Conservation (phyloP, 257 asterid genomes). For the Solanum arcanum region DNA sequence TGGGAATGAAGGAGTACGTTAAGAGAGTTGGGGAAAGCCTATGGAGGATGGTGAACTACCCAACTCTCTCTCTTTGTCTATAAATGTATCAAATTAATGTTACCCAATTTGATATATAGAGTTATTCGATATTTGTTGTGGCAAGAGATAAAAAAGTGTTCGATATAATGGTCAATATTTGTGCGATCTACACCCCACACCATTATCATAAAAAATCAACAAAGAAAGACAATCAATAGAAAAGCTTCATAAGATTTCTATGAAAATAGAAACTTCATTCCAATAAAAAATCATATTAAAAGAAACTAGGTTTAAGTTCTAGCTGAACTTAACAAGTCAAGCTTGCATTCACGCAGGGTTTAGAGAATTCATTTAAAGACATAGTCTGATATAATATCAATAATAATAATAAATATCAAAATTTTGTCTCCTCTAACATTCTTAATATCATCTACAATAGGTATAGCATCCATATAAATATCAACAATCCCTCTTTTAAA, state of each 20-base stretch:
- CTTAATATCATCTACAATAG: background rate
- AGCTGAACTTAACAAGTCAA: background rate
- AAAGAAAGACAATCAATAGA: too few species aligned
- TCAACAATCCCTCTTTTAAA: background rate
- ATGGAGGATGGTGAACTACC: too few species aligned
- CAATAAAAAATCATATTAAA: background rate
- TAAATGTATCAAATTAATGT: too few species aligned
- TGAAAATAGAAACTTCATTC: background rate
- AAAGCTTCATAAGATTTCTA: too few species aligned
- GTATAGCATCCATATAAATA: background rate
- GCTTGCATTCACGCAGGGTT: background rate
- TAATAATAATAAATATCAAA: background rate
- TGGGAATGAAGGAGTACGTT: background rate
- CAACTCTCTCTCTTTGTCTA: background rate
- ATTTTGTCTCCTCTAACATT: background rate
- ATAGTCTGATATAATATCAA: background rate
- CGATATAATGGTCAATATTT: too few species aligned
- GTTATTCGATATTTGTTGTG: too few species aligned
- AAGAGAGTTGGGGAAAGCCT: background rate
- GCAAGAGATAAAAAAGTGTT: too few species aligned
- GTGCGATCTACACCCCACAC: background rate
- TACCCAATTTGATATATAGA: too few species aligned
- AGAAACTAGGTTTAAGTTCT: background rate
- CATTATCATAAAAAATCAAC: background rate
- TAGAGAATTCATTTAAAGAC: accelerated